Evolutionary conservation across 306 rosid species (phyloP), one percentile per base, ranked within the genome.

Genomic region (Aeschynomene evenia): DNA sequence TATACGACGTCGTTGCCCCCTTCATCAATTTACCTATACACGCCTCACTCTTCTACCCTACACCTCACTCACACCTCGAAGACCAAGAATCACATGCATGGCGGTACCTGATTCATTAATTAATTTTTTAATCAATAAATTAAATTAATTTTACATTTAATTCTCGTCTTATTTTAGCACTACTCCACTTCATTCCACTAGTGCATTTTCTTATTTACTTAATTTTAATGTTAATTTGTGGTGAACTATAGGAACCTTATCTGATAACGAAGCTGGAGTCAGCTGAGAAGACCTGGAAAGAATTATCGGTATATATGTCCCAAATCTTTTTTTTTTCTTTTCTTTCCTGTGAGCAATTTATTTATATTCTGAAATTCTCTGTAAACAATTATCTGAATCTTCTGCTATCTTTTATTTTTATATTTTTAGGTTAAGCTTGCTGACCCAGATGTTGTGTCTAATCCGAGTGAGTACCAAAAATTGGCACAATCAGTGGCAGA

Each of bases 251-350:
- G 98, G 97, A 87, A 76, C 99, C 99, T 28, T 84, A 87, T 84
- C 71, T 94, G 75, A 85, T 91, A 58, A 75, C 82, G 53, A 94
- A 94, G 86, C 89, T 94, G 49, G 92, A 94, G 12, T 94, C 99
- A 10, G 95, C 99, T 0, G 92, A 91, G 91, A 94, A 91, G 63
- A 94, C 96, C 2, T 94, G 99, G 99, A 85, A 85, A 74, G 99
- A 94, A 5, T 79, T 94, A 80, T 91, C 97, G 88, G 99, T 94
- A 83, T 28, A 34, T 9, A 34, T 34, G 40, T 6, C 31, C 31
- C 51, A 45, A 45, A 45, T 7, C 3, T 5, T n/a, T 0, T 45
- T 45, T 45, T n/a, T 39, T 4, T 40, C 13, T 40, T 19, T 18
- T 15, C 29, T 71, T 28, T 23, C 26, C 5, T 33, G 68, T 26